A percentile compares a stretch with the other conserved stretches of the same genome.
Evolutionary conservation across 768 basidiomycete species (phyloP).

Genomic region (Tulasnella sp.): DNA sequence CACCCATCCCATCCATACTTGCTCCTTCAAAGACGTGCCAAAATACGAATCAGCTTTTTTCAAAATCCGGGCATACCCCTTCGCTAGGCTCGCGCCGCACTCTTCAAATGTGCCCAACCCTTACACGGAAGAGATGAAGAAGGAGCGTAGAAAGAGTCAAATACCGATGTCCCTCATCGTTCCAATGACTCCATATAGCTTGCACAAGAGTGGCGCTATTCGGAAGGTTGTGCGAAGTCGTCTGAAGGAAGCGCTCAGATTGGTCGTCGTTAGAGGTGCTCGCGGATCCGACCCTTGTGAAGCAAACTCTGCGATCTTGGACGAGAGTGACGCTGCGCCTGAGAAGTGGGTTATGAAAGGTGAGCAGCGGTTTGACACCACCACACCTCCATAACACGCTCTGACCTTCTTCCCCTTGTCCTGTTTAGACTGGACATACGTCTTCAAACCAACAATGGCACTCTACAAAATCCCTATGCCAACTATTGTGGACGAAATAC

Average conservation of each 20-base stretch:
- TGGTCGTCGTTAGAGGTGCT: slow-evolving; percentile 23
- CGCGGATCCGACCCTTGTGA: background rate
- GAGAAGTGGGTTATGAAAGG: slow-evolving; percentile 24
- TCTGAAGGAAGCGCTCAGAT: slow-evolving; percentile 18
- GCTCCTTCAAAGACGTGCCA: background rate
- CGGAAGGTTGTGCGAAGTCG: slow-evolving; percentile 15
- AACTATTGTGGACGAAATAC: slow-evolving; percentile 10
- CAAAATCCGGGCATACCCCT: background rate
- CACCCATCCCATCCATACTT: slow-evolving; percentile 22
- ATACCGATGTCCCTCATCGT: slow-evolving; percentile 17
- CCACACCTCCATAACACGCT: background rate
- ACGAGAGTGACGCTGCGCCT: slow-evolving; percentile 10
- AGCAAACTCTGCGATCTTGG: background rate
- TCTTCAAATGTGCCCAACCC: background rate
- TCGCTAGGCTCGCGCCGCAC: slow-evolving; percentile 17
- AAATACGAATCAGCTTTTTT: background rate
- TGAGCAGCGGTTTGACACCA: background rate
- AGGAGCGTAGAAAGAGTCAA: background rate
- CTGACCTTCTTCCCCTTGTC: background rate
- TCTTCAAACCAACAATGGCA: slow-evolving; percentile 15
- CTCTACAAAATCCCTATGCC: slow-evolving; percentile 21
- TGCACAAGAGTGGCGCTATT: slow-evolving; percentile 21
- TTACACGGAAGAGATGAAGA: slow-evolving; percentile 15
- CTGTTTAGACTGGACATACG: slow-evolving; percentile 17
- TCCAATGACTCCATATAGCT: background rate